These are phyloP conservation scores for Backusella morwellensis DNA, from an alignment of 192 early-diverging fungal genomes.

Conservation along the genomic window DNA sequence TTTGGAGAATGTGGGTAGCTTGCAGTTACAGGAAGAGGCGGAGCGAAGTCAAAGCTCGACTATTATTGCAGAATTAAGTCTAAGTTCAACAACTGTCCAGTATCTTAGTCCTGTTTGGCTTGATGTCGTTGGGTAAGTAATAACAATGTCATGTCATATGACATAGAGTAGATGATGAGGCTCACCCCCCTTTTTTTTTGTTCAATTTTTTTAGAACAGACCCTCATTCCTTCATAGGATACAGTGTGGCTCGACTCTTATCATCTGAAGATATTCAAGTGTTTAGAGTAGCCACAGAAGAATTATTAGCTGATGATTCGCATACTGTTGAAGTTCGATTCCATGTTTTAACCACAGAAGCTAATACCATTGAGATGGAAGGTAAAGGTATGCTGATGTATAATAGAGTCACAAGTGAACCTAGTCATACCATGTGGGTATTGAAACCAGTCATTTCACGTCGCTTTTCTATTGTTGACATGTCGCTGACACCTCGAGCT, in stretches of 20 bases:
- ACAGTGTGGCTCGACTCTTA: constrained; percentile 54
- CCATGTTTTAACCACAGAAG: constrained; percentile 28
- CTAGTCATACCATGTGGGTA: constrained; percentile 79
- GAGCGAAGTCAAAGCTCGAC: constrained; percentile 67
- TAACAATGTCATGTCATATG: not conserved
- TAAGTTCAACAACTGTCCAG: constrained; percentile 53
- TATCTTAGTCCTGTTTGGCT: constrained; percentile 73
- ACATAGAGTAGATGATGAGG: too few species aligned
- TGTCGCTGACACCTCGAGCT: constrained; percentile 3
- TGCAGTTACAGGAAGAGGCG: constrained; percentile 57
- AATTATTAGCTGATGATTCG: constrained; percentile 58
- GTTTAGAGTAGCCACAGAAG: constrained; percentile 58
- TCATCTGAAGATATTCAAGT: constrained; percentile 55
- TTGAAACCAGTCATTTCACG: constrained; percentile 55
- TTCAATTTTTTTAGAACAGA: constrained; percentile 37
- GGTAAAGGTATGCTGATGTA: constrained; percentile 83
- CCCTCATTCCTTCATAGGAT: constrained; percentile 40
- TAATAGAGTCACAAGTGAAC: constrained; percentile 58
- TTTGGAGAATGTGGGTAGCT: constrained; percentile 31
- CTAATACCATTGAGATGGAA: constrained; percentile 61
- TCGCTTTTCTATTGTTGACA: constrained; percentile 24
- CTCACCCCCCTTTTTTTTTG: not conserved
- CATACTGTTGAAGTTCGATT: constrained; percentile 70
- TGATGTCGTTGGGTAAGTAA: constrained; percentile 66
- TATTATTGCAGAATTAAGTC: constrained; percentile 72